Conservation (phyloP, 805 yeast genomes). For the Candida mattraensis region DNA sequence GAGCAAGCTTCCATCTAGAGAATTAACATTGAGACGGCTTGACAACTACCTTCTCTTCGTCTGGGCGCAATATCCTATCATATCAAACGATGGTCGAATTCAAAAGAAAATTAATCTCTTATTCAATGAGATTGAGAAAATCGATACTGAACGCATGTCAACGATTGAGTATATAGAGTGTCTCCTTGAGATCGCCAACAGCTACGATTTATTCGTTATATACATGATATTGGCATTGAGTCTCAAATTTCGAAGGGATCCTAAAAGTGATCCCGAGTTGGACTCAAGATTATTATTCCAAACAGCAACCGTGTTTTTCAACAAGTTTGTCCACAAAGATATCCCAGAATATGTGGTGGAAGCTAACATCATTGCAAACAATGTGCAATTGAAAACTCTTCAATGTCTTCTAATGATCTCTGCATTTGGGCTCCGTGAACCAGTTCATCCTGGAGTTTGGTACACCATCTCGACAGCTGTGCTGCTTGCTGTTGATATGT, state of each 20-base stretch:
- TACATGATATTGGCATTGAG: constrained; percentile 19
- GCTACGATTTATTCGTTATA: constrained; percentile 15
- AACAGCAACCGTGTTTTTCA: constrained; percentile 17
- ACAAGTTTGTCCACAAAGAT: constrained; percentile 11
- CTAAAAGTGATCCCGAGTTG: not conserved
- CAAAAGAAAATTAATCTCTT: constrained; percentile 6
- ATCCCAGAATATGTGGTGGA: constrained; percentile 2
- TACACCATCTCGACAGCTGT: no score
- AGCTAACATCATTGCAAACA: constrained; percentile 1
- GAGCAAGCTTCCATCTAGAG: no score
- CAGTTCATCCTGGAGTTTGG: no score
- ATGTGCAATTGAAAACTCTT: constrained; percentile 34
- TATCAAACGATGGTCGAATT: constrained; percentile 8
- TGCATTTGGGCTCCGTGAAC: no score
- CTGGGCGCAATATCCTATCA: constrained; percentile 21
- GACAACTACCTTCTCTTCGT: constrained; percentile 16
- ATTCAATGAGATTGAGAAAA: constrained; percentile 5
- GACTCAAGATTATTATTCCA: constrained; percentile 5
- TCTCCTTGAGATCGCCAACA: constrained; percentile 7
- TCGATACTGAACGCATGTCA: not conserved
- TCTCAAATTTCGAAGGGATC: constrained; percentile 9
- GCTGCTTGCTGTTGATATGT: no score
- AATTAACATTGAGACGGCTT: no score
- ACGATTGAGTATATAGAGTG: constrained; percentile 4
- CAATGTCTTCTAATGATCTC: no score